Percentiles rank a stretch among this genome's conserved stretches.
phyloP scores from a whole-genome alignment of 2,329 filamentous ascomycete genomes.

The Trematosphaeria pertusa region DNA sequence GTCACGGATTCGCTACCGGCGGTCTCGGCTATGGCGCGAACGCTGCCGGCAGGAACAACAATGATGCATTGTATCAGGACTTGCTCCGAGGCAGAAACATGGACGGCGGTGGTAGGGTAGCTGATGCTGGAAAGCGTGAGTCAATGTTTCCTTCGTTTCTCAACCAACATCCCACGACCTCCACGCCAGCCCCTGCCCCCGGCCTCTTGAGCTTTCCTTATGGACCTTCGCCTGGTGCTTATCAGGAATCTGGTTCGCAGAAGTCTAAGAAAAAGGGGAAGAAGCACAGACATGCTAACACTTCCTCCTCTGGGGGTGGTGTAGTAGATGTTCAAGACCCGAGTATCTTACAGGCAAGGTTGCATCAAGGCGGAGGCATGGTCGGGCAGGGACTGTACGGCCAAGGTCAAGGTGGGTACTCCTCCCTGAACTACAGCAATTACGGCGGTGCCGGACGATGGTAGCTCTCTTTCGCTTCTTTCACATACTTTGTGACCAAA shows the following conservation, averaged over 20 bases:
- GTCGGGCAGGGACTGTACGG: constrained; percentile 90
- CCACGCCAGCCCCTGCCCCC: constrained; percentile 86
- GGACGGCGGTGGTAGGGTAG: constrained; percentile 72
- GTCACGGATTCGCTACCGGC: constrained; percentile 78
- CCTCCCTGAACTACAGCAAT: constrained; percentile 76
- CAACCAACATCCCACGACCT: constrained; percentile 83
- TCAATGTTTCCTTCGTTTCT: constrained; percentile 93
- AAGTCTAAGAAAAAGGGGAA: constrained; percentile 99
- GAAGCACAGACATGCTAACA: constrained; percentile 99
- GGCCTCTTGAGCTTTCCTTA: constrained; percentile 92
- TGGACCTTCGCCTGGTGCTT: constrained; percentile 82
- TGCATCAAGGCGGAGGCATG: constrained; percentile 84
- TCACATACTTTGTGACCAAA: constrained; percentile 37
- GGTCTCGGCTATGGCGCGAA: constrained; percentile 67
- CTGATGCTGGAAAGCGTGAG: constrained; percentile 97
- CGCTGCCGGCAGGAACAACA: constrained; percentile 73
- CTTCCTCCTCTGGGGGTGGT: constrained; percentile 99
- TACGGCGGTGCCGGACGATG: constrained; percentile 48
- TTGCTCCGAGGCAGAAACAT: constrained; percentile 72
- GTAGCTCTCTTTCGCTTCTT: constrained; percentile 42
- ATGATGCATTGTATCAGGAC: constrained; percentile 78
- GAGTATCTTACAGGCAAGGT: constrained; percentile 97
- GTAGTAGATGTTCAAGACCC: constrained; percentile 99
- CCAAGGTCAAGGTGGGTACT: constrained; percentile 93
- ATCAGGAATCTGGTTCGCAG: constrained; percentile 85